A percentile compares a stretch with the other conserved stretches of the same genome.
Conservation (phyloP, 495 filamentous ascomycete genomes). For the Tuber indicum region DNA sequence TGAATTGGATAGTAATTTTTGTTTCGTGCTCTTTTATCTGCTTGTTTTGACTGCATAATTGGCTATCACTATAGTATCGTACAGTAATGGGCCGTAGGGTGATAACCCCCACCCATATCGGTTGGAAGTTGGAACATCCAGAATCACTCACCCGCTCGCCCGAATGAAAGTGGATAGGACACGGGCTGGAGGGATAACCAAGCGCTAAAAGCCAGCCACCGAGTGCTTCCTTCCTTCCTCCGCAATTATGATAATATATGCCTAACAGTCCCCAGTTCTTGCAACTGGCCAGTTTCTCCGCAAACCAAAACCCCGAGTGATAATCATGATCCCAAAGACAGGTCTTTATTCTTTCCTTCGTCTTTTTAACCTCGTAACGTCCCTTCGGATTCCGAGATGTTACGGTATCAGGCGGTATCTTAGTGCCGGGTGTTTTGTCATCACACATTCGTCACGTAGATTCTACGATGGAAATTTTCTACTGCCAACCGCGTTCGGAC, state of each 20-base stretch:
- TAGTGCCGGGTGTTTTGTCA: background rate
- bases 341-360: too few species aligned
- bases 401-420: too few species aligned
- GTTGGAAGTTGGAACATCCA: too few species aligned
- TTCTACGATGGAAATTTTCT: background rate
- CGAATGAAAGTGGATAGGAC: background rate
- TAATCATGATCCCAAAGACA: background rate
- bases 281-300: background rate
- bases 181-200: background rate
- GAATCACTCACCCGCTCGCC: too few species aligned
- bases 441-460: background rate
- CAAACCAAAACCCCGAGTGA: background rate
- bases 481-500: background rate
- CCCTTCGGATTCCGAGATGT: too few species aligned
- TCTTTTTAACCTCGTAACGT: too few species aligned
- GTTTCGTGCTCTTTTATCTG: background rate
- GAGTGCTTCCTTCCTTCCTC: background rate
- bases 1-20: background rate
- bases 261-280: background rate
- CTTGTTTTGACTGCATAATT: too few species aligned
- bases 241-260: too few species aligned
- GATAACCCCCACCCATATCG: too few species aligned
- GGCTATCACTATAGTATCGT: too few species aligned
- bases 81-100: too few species aligned
- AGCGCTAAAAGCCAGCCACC: background rate